Evolutionary conservation across 768 basidiomycete species (phyloP).

Genomic region (Saitozyma sp.): DNA sequence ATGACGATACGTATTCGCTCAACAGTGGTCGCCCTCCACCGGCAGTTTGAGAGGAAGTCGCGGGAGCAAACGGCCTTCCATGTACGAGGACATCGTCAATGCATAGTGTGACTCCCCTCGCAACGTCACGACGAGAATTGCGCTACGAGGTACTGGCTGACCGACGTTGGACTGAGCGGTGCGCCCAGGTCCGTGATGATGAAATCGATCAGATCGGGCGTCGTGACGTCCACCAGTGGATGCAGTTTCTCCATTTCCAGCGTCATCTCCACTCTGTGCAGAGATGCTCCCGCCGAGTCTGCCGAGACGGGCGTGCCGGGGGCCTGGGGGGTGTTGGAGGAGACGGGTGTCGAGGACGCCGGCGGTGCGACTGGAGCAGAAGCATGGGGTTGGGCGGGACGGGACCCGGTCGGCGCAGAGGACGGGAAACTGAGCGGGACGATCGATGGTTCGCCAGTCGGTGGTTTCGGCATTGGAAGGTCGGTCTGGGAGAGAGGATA

Average conservation of each 20-base stretch:
- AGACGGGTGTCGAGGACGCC: slow-evolving; percentile 63
- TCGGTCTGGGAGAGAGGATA: slow-evolving; percentile 64
- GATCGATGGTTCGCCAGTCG: neutral
- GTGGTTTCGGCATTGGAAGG: slow-evolving; percentile 33
- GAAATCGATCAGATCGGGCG: slow-evolving; percentile 87
- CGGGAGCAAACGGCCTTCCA: no score
- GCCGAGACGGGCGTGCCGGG: neutral
- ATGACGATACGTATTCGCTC: no score
- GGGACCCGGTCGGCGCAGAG: no score
- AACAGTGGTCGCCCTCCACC: no score
- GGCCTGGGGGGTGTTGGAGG: slow-evolving; percentile 48
- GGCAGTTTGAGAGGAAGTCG: no score
- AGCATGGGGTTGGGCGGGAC: no score
- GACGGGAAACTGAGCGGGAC: slow-evolving; percentile 13
- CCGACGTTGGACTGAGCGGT: slow-evolving; percentile 65
- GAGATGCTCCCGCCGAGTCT: neutral
- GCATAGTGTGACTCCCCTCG: neutral
- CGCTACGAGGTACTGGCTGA: slow-evolving; percentile 91
- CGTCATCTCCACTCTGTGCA: slow-evolving; percentile 61
- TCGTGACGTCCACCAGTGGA: slow-evolving; percentile 92
- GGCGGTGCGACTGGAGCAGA: no score
- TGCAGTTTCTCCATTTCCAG: slow-evolving; percentile 77
- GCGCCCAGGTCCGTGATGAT: slow-evolving; percentile 94
- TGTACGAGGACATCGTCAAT: neutral
- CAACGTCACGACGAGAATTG: slow-evolving; percentile 60